Percentiles rank a stretch among this genome's conserved stretches.
Evolutionary conservation across 768 basidiomycete genomes (phyloP).

Genomic region (Favolaschia claudopus): DNA sequence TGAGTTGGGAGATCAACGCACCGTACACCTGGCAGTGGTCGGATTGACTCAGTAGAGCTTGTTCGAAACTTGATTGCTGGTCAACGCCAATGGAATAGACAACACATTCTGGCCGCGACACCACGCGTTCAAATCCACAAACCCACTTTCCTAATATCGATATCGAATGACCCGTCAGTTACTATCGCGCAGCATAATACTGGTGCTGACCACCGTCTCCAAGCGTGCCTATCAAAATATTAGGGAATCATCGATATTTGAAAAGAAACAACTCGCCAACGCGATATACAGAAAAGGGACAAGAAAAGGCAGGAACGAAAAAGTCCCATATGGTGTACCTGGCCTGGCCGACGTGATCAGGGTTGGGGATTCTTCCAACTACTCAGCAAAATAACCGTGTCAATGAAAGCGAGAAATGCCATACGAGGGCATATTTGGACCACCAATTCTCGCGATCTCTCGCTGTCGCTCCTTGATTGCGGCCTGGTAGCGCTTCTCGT

Average conservation of each 20-base stretch:
- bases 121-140: slow-evolving; percentile 52
- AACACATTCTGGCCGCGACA: slow-evolving; percentile 47
- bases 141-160: slow-evolving; percentile 61
- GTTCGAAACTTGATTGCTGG: slow-evolving; percentile 55
- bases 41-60: slow-evolving; percentile 39
- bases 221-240: slow-evolving; percentile 35
- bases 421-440: neutral
- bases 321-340: slow-evolving; percentile 39
- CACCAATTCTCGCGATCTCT: neutral
- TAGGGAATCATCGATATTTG: neutral
- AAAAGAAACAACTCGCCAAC: slow-evolving; percentile 19
- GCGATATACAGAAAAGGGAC: slow-evolving; percentile 35
- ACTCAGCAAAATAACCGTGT: neutral
- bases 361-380: neutral
- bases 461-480: slow-evolving; percentile 3
- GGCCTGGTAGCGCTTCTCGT: slow-evolving; percentile 17
- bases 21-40: slow-evolving; percentile 46
- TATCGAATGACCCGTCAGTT: too few species aligned
- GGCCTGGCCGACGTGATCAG: too few species aligned
- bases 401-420: neutral
- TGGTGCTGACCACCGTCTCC: too few species aligned
- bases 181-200: too few species aligned
- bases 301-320: slow-evolving; percentile 38
- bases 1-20: neutral
- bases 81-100: slow-evolving; percentile 54